These are phyloP conservation scores for Erucastrum elatum DNA, from an alignment of 345 rosid genomes.

Conservation along the genomic window DNA sequence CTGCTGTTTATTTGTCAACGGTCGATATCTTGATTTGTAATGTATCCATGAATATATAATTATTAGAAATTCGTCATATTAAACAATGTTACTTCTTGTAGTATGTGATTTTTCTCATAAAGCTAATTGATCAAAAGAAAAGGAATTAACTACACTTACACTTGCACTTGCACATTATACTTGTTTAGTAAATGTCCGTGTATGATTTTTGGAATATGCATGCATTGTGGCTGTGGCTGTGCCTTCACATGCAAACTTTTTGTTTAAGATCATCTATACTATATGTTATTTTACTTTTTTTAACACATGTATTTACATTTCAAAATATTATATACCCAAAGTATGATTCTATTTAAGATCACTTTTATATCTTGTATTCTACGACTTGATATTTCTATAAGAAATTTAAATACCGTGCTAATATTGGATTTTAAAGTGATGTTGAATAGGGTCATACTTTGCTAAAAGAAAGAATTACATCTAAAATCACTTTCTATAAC, in stretches of 20 bases:
- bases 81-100: too few species aligned
- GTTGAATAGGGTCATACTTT: not conserved
- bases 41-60: not conserved
- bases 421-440: not conserved
- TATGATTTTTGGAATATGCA: not conserved
- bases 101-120: not conserved
- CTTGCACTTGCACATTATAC: not conserved
- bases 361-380: not conserved
- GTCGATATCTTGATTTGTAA: conserved; percentile 6
- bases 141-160: not conserved
- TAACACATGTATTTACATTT: not conserved
- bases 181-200: not conserved
- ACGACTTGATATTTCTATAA: not conserved
- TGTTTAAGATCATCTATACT: not conserved
- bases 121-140: not conserved
- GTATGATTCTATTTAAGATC: not conserved
- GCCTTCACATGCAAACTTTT: not conserved
- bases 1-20: conserved; percentile 22
- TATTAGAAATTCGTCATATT: not conserved
- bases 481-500: too few species aligned
- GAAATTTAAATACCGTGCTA: not conserved
- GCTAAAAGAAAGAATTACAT: too few species aligned
- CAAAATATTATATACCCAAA: not conserved
- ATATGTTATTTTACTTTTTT: not conserved
- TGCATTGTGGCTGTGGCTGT: not conserved